phyloP scores from a whole-genome alignment of 805 yeast species.

The Hanseniaspora singularis region DNA sequence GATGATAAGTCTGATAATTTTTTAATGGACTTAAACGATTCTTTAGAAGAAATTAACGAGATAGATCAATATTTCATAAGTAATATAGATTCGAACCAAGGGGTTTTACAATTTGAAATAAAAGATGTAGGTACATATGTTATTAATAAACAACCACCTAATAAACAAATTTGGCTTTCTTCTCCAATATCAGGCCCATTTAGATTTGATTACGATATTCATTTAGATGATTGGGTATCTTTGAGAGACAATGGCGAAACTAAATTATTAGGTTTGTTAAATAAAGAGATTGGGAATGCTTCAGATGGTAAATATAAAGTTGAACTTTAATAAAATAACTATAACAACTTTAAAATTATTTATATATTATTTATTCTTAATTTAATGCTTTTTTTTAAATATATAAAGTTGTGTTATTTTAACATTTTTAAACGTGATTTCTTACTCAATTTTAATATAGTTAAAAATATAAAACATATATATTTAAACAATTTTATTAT shows the following conservation, averaged over 20 bases:
- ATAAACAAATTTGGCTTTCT: constrained; percentile 90
- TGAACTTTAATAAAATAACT: not conserved
- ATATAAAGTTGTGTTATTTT: not conserved
- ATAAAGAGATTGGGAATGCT: constrained; percentile 37
- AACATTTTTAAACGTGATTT: too few relatives aligned
- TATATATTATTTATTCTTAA: not conserved
- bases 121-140: constrained; percentile 77
- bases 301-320: constrained; percentile 16
- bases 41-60: constrained; percentile 58
- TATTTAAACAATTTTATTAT: too few relatives aligned
- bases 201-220: constrained; percentile 49
- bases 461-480: too few relatives aligned
- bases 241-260: constrained; percentile 46
- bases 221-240: constrained; percentile 67
- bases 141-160: constrained; percentile 94
- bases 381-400: not conserved
- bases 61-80: constrained; percentile 50
- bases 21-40: constrained; percentile 55
- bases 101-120: constrained; percentile 65
- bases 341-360: not conserved
- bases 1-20: constrained; percentile 54
- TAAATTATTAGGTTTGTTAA: constrained; percentile 38
- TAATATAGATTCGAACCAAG: constrained; percentile 60
- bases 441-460: too few relatives aligned
- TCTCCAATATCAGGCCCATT: constrained; percentile 93